A percentile compares a stretch with the other conserved stretches of the same genome.
Conservation (phyloP, 129 eudicot genomes). For the Apium graveolens region DNA sequence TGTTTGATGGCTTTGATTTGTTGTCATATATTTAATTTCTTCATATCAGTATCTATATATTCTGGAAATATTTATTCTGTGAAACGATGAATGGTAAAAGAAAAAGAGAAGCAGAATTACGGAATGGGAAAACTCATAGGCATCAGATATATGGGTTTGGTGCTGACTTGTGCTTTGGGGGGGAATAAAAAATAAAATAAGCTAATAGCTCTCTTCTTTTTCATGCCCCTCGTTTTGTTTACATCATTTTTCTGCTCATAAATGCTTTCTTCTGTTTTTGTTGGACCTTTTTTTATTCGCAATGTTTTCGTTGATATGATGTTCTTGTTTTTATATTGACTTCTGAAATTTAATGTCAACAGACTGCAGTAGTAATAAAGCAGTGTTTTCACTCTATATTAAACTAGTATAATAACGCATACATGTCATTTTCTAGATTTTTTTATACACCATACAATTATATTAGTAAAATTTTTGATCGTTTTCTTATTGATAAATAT, state of each 20-base stretch:
- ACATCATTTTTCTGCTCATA: not conserved
- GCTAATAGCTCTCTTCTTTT: not conserved
- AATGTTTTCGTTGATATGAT: not conserved
- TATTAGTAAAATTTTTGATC: too few species aligned
- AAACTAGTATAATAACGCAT: too few species aligned
- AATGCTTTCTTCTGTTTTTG: not conserved
- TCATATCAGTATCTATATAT: too few species aligned
- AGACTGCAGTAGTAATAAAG: not conserved
- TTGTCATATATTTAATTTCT: too few species aligned
- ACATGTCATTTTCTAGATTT: too few species aligned
- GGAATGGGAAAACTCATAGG: not conserved
- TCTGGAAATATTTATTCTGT: too few species aligned
- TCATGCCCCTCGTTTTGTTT: not conserved
- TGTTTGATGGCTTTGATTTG: too few species aligned
- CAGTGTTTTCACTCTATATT: not conserved
- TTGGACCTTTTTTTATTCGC: not conserved
- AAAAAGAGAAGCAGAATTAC: not conserved
- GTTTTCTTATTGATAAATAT: too few species aligned
- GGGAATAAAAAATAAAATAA: too few species aligned
- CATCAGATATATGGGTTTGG: not conserved
- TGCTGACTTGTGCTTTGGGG: not conserved
- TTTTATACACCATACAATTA: too few species aligned
- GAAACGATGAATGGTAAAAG: not conserved
- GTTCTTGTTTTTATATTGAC: not conserved
- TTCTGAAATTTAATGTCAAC: not conserved